Evolutionary conservation across 2,329 filamentous ascomycete genomes (phyloP).

Genomic region (Chaetomiaceae sp.): DNA sequence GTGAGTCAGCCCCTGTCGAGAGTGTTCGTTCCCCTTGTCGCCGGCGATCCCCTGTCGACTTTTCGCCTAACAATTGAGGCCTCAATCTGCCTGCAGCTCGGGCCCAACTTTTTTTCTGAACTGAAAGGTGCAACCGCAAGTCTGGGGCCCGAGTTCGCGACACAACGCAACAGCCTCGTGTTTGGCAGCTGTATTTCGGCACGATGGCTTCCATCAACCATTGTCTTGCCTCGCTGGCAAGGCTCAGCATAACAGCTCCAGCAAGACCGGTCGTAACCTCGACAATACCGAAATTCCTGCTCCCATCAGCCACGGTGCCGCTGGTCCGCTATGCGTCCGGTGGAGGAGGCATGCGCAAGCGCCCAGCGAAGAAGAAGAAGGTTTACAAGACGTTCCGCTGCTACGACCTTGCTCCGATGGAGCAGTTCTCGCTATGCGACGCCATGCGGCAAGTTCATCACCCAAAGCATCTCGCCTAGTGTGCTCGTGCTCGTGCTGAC

Average conservation of each 20-base stretch:
- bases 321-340: conserved; percentile 42
- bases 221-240: conserved; percentile 53
- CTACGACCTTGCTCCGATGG: conserved; percentile 61
- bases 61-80: conserved; percentile 22
- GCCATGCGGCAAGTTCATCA: conserved; percentile 70
- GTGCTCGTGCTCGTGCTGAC: background rate
- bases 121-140: background rate
- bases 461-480: background rate
- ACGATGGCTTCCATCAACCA: conserved; percentile 50
- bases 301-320: conserved; percentile 39
- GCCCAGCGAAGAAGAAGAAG: conserved; percentile 52
- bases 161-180: conserved; percentile 21
- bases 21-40: background rate
- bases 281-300: conserved; percentile 47
- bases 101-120: conserved; percentile 26
- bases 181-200: conserved; percentile 7
- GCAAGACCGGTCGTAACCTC: conserved; percentile 38
- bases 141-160: conserved; percentile 25
- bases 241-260: conserved; percentile 42
- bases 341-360: conserved; percentile 46
- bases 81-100: background rate
- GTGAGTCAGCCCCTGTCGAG: conserved; percentile 7
- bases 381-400: conserved; percentile 62
- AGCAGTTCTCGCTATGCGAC: conserved; percentile 80
- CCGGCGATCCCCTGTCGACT: background rate